Conservation (phyloP, 2,329 filamentous ascomycete species). For the Verticillium longisporum region DNA sequence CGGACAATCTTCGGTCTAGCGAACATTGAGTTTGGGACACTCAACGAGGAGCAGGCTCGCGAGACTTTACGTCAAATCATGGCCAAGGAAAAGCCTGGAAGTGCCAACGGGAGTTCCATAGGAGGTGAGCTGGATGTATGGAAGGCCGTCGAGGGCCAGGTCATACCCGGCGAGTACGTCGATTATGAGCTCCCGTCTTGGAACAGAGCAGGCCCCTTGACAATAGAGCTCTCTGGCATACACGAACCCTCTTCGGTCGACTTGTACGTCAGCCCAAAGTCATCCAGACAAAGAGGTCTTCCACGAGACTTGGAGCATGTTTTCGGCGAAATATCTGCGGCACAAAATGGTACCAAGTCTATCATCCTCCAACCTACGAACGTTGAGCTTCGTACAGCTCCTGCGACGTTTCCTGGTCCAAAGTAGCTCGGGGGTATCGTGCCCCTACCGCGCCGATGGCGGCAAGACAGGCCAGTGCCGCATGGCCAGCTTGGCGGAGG, state of each 20-base stretch:
- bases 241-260: constrained; percentile 57
- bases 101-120: constrained; percentile 59
- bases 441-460: too few species aligned
- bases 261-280: constrained; percentile 71
- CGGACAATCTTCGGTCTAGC: too few species aligned
- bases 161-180: constrained; percentile 78
- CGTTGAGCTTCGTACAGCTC: constrained; percentile 64
- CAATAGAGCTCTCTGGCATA: constrained; percentile 57
- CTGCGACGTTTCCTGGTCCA: too few species aligned
- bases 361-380: constrained; percentile 66
- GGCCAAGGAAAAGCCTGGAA: constrained; percentile 58
- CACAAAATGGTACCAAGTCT: constrained; percentile 36
- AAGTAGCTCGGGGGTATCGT: too few species aligned
- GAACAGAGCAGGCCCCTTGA: constrained; percentile 62
- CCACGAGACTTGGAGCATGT: constrained; percentile 73
- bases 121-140: constrained; percentile 72
- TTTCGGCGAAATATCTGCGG: constrained; percentile 60
- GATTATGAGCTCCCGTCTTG: constrained; percentile 80
- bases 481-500: too few species aligned
- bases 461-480: too few species aligned
- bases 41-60: constrained; percentile 88
- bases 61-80: constrained; percentile 78
- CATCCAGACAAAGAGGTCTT: constrained; percentile 60
- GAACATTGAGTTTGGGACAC: constrained; percentile 4
- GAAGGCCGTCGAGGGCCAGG: constrained; percentile 64